Conservation (phyloP, 2,329 filamentous ascomycete genomes). For the Botrytis fragariae region DNA sequence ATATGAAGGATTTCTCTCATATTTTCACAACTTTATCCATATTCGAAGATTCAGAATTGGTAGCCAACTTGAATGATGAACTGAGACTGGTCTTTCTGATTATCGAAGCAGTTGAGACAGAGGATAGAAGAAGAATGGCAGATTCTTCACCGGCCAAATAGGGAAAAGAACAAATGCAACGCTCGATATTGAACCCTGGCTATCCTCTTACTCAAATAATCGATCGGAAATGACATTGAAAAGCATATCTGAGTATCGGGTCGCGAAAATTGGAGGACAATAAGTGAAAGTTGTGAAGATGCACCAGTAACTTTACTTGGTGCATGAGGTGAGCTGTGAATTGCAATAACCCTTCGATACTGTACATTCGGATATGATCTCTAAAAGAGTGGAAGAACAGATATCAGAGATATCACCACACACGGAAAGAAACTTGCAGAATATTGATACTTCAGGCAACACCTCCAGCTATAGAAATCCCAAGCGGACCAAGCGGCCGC, state of each 20-base stretch:
- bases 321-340: not conserved
- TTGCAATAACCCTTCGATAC: not conserved
- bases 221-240: not conserved
- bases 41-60: not conserved
- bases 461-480: too few species aligned
- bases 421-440: not conserved
- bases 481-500: not conserved
- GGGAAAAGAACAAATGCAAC: not conserved
- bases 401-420: not conserved
- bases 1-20: not conserved
- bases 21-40: not conserved
- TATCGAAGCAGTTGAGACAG: not conserved
- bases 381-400: not conserved
- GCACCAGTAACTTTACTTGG: not conserved
- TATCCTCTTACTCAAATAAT: not conserved
- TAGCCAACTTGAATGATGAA: not conserved
- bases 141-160: not conserved
- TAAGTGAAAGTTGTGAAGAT: not conserved
- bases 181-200: not conserved
- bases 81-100: not conserved
- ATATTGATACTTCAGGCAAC: not conserved
- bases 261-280: not conserved
- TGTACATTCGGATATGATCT: not conserved
- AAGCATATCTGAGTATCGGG: fast-evolving
- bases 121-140: not conserved